Evolutionary conservation across 2,329 filamentous ascomycete species (phyloP), one percentile per base, ranked within the genome.

Genomic region (Rachicladosporium sp.): DNA sequence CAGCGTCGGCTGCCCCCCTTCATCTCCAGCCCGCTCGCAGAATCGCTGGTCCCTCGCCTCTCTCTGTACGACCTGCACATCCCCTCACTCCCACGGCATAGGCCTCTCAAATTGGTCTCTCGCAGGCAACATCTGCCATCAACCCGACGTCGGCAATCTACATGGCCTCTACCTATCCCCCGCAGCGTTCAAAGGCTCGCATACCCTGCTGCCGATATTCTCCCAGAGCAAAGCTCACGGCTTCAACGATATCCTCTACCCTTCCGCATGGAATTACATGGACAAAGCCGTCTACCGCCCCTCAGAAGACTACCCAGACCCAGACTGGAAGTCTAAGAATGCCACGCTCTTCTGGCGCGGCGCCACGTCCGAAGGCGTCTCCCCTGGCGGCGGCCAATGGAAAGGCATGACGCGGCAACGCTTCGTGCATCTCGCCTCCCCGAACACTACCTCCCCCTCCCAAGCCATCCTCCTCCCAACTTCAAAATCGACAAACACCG

Each of bases 161-260:
- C 83, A 89, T 50, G 80, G 82, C 32, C 76, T 89, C 52, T 76
- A 83, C 55, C 67, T 82, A 31, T 76, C 73, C 0, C 73, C 80
- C 0, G 73, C 80, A 6, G 67, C 72, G 1, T 67, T 76, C 46
- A 73, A 74, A 36, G 73, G 78, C 0, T 71, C 80, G 1, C 71
- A 75, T 44, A 68, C 78, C 12, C 67, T 91, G 3, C 61, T 82
- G 2, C 85, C 85, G 0, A 65, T 91, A 8, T 91, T 91, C 60
- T 82, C 82, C 45, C 71, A 82, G 42, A 79, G 76, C 36, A 86
- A 85, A 50, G 75, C 79, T 1, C 68, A 73, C 33, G 77, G 78
- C 4, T 89, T 83, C 61, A 76, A 72, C 46, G 85, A 93, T 54
- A 83, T 93, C 29, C 60, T 88, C 13, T 80, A 87, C 38, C 84